Evolutionary conservation across 306 rosid genomes (phyloP).

Genomic region (Oemleria cerasiformis): DNA sequence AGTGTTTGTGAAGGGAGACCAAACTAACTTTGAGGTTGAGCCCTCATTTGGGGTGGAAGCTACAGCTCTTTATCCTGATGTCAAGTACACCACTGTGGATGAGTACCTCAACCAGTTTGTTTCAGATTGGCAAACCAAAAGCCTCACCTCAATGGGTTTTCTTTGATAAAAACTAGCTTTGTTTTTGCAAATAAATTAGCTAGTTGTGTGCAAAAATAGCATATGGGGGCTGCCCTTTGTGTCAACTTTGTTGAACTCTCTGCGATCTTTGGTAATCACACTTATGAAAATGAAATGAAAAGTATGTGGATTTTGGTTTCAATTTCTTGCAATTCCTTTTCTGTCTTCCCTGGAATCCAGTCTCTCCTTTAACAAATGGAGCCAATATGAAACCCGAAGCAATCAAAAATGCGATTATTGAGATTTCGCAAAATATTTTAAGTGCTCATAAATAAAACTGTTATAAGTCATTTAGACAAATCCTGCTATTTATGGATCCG

Average conservation of each 20-base stretch:
- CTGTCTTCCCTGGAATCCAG: no score
- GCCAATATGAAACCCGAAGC: no score
- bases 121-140: not conserved
- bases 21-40: conserved; percentile 57
- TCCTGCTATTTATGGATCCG: no score
- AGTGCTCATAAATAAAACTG: no score
- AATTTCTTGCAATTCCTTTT: no score
- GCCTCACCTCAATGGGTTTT: not conserved
- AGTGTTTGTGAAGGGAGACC: conserved; percentile 47
- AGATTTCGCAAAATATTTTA: no score
- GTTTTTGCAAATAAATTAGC: not conserved
- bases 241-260: conserved; percentile 1
- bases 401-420: no score
- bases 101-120: conserved; percentile 60
- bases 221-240: not conserved
- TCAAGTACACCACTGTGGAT: conserved; percentile 54
- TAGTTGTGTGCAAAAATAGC: not conserved
- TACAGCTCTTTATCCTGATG: conserved; percentile 55
- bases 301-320: no score
- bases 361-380: no score
- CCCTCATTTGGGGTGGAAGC: conserved; percentile 66
- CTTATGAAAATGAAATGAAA: not conserved
- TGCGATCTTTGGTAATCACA: not conserved
- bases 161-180: not conserved
- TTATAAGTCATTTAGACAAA: no score